Percentiles rank a stretch among this genome's conserved stretches.
Conservation (phyloP, 1,284 basidiomycete genomes). For the Leccinum insolens region DNA sequence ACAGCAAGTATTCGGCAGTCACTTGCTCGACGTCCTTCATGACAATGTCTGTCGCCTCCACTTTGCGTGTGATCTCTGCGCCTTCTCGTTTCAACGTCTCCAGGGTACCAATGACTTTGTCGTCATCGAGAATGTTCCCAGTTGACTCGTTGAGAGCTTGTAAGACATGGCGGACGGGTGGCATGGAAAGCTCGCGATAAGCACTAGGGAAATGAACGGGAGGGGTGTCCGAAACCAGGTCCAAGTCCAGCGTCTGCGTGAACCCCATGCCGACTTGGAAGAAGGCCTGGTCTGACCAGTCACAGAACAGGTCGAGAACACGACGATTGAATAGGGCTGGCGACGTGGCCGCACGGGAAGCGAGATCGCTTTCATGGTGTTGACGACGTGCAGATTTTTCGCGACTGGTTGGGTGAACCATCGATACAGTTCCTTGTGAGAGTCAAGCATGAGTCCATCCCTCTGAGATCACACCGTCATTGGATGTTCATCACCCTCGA, state of each 20-base stretch:
- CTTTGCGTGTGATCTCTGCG: too few species aligned
- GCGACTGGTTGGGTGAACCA: conserved; percentile 99
- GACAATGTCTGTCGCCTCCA: too few species aligned
- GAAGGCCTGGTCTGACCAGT: conserved; percentile 97
- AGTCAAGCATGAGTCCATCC: conserved; percentile 97
- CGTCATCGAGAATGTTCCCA: too few species aligned
- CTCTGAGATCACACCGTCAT: conserved; percentile 98
- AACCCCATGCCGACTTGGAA: conserved; percentile 97
- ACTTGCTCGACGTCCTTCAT: too few species aligned
- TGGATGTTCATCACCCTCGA: conserved; percentile 97
- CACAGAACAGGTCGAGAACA: conserved; percentile 97
- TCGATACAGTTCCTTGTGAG: conserved; percentile 93
- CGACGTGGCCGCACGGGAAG: conserved; percentile 94
- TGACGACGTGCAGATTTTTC: conserved; percentile 95
- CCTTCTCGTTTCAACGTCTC: too few species aligned
- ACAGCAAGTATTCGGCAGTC: too few species aligned
- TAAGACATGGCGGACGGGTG: conserved; percentile 65
- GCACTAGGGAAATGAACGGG: conserved; percentile 86
- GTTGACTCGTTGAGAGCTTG: too few species aligned
- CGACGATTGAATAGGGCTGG: conserved; percentile 98
- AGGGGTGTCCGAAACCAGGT: conserved; percentile 73
- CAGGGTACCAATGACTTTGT: too few species aligned
- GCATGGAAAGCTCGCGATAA: conserved; percentile 80
- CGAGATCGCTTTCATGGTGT: conserved; percentile 98
- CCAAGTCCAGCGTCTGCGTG: conserved; percentile 89